Conservation (phyloP, 2,329 filamentous ascomycete species). For the Reticulascus tulasneorum region DNA sequence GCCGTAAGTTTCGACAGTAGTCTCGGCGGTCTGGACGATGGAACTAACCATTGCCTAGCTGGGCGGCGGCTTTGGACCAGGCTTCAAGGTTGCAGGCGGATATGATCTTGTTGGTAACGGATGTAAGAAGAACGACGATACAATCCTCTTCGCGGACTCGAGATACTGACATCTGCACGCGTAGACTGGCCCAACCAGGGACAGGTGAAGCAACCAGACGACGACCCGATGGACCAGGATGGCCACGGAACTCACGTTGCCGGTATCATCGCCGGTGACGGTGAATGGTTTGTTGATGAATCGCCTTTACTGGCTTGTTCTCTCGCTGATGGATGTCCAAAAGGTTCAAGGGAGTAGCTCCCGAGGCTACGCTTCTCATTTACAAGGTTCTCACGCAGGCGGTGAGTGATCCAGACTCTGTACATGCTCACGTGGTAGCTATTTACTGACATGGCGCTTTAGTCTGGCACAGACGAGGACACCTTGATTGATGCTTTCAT, state of each 20-base stretch:
- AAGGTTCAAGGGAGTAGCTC: constrained; percentile 21
- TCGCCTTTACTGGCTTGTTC: too few relatives aligned
- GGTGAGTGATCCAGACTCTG: too few relatives aligned
- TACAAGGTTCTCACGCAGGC: constrained; percentile 30
- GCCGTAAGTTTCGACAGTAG: constrained; percentile 19
- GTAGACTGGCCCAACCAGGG: constrained; percentile 14
- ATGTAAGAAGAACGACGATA: constrained; percentile 7
- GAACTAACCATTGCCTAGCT: constrained; percentile 1
- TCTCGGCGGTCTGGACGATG: neutral
- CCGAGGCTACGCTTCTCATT: constrained; percentile 21
- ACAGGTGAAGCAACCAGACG: constrained; percentile 14
- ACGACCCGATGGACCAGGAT: constrained; percentile 4
- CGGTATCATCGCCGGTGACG: constrained; percentile 24
- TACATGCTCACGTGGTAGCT: too few relatives aligned
- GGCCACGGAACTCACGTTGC: constrained; percentile 21
- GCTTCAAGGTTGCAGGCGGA: constrained; percentile 3
- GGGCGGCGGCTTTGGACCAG: constrained; percentile 1
- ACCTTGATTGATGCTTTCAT: constrained; percentile 27
- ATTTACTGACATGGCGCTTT: too few relatives aligned
- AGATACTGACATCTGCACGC: neutral
- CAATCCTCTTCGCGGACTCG: constrained; percentile 11
- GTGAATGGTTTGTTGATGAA: constrained; percentile 8
- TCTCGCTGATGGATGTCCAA: neutral
- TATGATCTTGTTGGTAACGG: constrained; percentile 8
- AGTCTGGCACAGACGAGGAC: constrained; percentile 5